Evolutionary conservation across 2,329 filamentous ascomycete species (phyloP).

Genomic region (Leptographium wingfieldii): DNA sequence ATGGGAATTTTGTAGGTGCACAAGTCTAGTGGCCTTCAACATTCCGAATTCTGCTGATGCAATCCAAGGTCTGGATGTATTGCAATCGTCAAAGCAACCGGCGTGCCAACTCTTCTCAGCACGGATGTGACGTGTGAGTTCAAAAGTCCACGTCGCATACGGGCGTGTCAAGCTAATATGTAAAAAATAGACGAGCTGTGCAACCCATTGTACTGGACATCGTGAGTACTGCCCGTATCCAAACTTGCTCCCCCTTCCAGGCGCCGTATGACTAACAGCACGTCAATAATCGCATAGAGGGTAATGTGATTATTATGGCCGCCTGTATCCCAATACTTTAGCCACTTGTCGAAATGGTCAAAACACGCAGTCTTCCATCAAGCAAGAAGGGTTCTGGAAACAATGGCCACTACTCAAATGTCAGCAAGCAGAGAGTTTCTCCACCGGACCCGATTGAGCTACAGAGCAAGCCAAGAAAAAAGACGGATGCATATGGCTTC

Average conservation of each 20-base stretch:
- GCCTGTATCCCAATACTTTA: conserved; percentile 19
- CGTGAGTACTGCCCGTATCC: background rate
- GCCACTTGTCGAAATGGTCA: background rate
- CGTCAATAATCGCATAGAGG: background rate
- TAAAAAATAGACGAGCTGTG: background rate
- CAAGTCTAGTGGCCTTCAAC: background rate
- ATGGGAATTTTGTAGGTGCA: background rate
- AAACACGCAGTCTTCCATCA: background rate
- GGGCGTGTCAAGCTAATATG: background rate
- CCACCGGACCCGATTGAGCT: background rate
- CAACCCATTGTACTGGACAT: conserved; percentile 1
- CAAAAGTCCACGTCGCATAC: too few species aligned
- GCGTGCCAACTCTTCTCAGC: background rate
- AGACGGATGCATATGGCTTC: background rate
- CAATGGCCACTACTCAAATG: background rate
- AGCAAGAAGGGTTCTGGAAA: background rate
- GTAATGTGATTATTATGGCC: conserved; percentile 20
- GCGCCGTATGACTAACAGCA: background rate
- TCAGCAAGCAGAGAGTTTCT: background rate
- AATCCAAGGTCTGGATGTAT: background rate
- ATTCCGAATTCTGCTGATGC: background rate
- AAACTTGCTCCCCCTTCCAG: background rate
- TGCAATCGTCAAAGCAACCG: conserved; percentile 1
- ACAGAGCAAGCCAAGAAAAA: background rate
- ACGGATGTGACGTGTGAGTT: background rate